Evolutionary conservation across 306 rosid species (phyloP).

Genomic region (Prunus persica): Prunus_persica_NCBIv2 NC_034015.1:14312501-14313000

Average conservation of each 20-base stretch:
- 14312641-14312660: conserved; percentile 81
- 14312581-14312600: neutral
- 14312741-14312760: neutral
- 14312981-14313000: neutral
- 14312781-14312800: conserved; percentile 22
- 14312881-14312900: neutral
- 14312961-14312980: neutral
- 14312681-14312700: conserved; percentile 19
- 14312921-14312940: neutral
- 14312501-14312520: neutral
- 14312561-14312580: neutral
- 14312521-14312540: neutral
- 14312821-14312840: conserved; percentile 21
- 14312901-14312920: neutral
- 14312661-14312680: conserved; percentile 58
- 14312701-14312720: neutral
- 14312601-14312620: conserved; percentile 85
- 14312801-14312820: conserved; percentile 24
- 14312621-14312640: conserved; percentile 99
- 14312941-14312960: neutral
- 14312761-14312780: neutral
- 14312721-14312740: neutral
- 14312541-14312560: conserved; percentile 8
- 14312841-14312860: neutral
- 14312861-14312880: neutral